Base-by-base conservation (phyloP, 805 yeast genomes). In the Ogataea wickerhamii region DNA sequence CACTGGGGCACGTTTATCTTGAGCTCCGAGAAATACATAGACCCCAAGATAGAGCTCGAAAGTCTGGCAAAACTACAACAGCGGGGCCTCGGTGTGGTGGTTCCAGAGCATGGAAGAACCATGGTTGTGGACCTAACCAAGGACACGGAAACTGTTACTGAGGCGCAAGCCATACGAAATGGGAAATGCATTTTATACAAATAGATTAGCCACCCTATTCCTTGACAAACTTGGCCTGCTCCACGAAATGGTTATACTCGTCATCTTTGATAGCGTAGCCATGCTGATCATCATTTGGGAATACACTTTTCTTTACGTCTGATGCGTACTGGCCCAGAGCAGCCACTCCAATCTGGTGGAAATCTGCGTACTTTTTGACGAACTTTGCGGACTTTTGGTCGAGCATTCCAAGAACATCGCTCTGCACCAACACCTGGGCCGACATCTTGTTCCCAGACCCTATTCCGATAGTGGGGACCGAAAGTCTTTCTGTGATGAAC, bases 1-100 rank as follows among this genome's bases (percentile, higher is more conserved):
- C 98, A 91, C 61, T 91, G 96, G 95, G 98, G 98, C 0, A 91
- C 98, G 0, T 91, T 88, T 62, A 80, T 87, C 18, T 64, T 91
- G 49, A 84, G 95, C 58, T 83, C 88, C 32, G 98, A 91, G 60
- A 83, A 86, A 39, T 87, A 82, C 47, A 57, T 86, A 25, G 98
- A 89, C 58, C 97, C 97, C 1, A 82, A 84, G 43, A 63, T 69
- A 38, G 61, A 70, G 52, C 60, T 89, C 28, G 73, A 71, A 32
- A 59, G 66, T 32, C 57, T 77, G 35, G 81, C 89, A 0, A 56
- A 51, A 37, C 58, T 48, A n/a, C 49, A 49, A 13, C 64, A 60
- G 25, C 66, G 60, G 37, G 49, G 49, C 0, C 53, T 67, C 26
- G 62, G 65, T 44, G 78, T 72, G 39, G 61, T 68, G 44, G 86